Evolutionary conservation across 1,284 basidiomycete genomes (phyloP).

Genomic region (Cryptococcus wingfieldii): DNA sequence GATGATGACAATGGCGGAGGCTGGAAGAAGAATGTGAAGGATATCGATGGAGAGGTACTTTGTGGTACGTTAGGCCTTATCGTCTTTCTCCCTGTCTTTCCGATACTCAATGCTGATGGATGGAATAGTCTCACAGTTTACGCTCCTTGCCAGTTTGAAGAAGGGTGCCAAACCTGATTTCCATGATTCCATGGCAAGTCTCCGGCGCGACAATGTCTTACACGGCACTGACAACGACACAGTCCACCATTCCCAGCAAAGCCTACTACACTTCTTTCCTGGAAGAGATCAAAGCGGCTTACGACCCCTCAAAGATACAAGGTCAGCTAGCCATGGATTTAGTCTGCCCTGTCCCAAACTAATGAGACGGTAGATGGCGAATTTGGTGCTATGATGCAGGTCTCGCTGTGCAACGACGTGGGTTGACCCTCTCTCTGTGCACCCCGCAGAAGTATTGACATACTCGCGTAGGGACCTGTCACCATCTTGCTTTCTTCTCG

Average conservation of each 20-base stretch:
- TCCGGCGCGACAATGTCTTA: background rate
- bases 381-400: conserved; percentile 92
- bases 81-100: background rate
- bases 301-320: conserved; percentile 70
- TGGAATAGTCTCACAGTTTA: conserved; percentile 61
- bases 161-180: conserved; percentile 78
- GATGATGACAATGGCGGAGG: conserved; percentile 51
- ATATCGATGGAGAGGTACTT: conserved; percentile 76
- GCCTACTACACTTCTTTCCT: conserved; percentile 69
- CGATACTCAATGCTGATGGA: background rate
- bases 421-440: conserved; percentile 20
- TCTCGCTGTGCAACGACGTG: conserved; percentile 77
- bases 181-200: conserved; percentile 75
- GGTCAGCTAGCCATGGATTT: conserved; percentile 51
- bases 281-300: conserved; percentile 60
- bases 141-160: conserved; percentile 81
- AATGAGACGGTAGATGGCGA: conserved; percentile 61
- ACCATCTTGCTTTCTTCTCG: conserved; percentile 27
- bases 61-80: conserved; percentile 54
- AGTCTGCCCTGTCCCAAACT: background rate
- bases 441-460: background rate
- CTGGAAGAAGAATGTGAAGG: conserved; percentile 78
- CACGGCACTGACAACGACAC: background rate
- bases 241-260: conserved; percentile 66
- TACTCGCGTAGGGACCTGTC: conserved; percentile 21